Evolutionary conservation across 345 rosid genomes (phyloP).

Genomic region (Schrenkiella parvula): DNA sequence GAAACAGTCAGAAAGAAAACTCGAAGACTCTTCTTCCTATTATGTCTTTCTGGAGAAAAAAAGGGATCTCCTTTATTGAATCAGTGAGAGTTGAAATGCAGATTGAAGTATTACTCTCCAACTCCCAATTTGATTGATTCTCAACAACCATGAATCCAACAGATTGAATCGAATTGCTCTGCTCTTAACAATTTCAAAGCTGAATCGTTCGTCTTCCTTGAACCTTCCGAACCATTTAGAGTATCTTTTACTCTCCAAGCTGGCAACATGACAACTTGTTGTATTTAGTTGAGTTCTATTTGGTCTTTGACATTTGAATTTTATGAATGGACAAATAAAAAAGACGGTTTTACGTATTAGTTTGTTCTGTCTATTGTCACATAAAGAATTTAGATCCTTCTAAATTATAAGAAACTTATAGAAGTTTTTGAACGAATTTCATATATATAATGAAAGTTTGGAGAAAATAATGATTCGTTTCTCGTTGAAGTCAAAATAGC

Average conservation of each 20-base stretch:
- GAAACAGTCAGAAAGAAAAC: conserved; percentile 12
- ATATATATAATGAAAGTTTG: not conserved
- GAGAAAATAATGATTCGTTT: not conserved
- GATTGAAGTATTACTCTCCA: not conserved
- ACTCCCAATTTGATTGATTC: conserved; percentile 10
- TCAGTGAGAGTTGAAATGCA: not conserved
- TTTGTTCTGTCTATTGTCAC: not conserved
- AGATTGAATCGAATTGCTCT: not conserved
- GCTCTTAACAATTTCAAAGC: not conserved
- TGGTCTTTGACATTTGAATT: not conserved
- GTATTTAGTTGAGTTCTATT: not conserved
- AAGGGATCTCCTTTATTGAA: conserved; percentile 5
- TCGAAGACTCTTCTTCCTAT: not conserved
- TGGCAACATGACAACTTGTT: not conserved
- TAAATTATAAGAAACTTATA: not conserved
- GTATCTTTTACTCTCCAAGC: not conserved
- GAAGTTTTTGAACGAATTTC: not conserved
- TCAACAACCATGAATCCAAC: conserved; percentile 2
- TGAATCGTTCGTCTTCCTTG: not conserved
- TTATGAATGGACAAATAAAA: not conserved
- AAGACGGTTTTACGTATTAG: not conserved
- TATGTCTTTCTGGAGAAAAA: not conserved
- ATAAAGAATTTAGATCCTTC: not conserved
- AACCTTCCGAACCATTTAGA: not conserved
- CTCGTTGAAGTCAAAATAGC: not conserved